Base-by-base conservation (phyloP, 2,329 filamentous ascomycete genomes). In the Macrophomina phaseolina region DNA sequence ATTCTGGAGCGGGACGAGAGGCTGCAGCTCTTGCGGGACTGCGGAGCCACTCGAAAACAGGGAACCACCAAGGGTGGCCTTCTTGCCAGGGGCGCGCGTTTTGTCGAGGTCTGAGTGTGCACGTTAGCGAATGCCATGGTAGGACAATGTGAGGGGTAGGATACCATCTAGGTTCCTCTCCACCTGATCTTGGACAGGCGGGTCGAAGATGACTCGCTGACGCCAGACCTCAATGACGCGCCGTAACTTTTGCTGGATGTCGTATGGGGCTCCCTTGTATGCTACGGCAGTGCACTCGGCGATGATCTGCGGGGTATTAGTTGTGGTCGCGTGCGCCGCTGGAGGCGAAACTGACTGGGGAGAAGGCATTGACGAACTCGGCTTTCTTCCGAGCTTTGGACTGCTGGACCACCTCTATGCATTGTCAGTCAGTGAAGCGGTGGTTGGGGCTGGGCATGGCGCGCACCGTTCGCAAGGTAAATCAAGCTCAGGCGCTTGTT, bases 151-250 rank as follows among this genome's bases (percentile, higher is more conserved):
- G 16, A 9, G 42, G 11, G 40, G 18, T 12, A 14, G 14, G 84
- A 70, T 83, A 94, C 92, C 93, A 70, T 93, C 89, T 64, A 98
- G 84, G 36, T 91, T 87, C 67, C 86, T 82, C 75, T 98, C 94
- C 63, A 97, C 89, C 1, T 91, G 90, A 66, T 89, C 87, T 76
- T 97, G 90, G 58, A 97, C 91, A 0, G 90, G 87, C 0, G 78
- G 78, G 69, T 96, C 92, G 73, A 99, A 99, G 53, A 99, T 95
- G 63, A 84, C 82, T 42, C 95, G 86, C 73, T 94, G 89, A 75
- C 90, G 90, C 95, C 95, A 99, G 18, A 99, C 95, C 74, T 98
- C 94, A 3, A 98, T 88, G 0, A 98, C 94, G 38, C 95, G 87
- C 68, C 91, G 87, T 45, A 99, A 84, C 77, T 97, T 97, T 67